Conservation (phyloP, 441 rosid species). For the Hura crepitans region DNA sequence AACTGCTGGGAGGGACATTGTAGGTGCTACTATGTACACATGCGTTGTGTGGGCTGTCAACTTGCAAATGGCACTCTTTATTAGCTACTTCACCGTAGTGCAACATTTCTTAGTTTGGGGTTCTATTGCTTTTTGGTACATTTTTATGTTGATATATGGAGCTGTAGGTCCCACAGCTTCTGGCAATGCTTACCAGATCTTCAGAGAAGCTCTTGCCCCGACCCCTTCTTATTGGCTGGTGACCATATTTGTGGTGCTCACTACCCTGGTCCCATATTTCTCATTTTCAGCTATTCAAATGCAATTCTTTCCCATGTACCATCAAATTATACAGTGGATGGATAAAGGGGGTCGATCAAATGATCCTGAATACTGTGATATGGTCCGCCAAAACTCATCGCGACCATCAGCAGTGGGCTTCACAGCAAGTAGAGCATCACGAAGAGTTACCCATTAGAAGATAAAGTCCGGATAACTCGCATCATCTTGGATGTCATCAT, state of each 20-base stretch:
- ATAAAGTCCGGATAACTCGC: slow-evolving; percentile 9
- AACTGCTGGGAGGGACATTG: slow-evolving; percentile 55
- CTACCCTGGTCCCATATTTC: slow-evolving; percentile 69
- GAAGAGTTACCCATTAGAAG: slow-evolving; percentile 16
- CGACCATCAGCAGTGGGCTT: slow-evolving; percentile 64
- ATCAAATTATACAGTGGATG: slow-evolving; percentile 85
- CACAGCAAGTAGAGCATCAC: slow-evolving; percentile 62
- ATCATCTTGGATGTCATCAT: neutral
- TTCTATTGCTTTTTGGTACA: slow-evolving; percentile 73
- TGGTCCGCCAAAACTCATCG: slow-evolving; percentile 75
- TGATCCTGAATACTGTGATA: slow-evolving; percentile 66
- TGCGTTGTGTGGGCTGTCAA: slow-evolving; percentile 78
- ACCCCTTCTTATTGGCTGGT: slow-evolving; percentile 75
- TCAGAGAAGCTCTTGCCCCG: slow-evolving; percentile 77
- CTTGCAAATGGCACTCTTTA: slow-evolving; percentile 79
- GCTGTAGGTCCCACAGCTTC: slow-evolving; percentile 48
- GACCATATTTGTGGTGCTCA: slow-evolving; percentile 45
- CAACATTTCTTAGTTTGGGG: slow-evolving; percentile 93
- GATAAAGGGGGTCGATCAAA: slow-evolving; percentile 53
- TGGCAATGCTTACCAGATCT: slow-evolving; percentile 65
- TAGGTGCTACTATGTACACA: slow-evolving; percentile 81
- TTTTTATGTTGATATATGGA: slow-evolving; percentile 65
- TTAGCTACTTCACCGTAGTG: slow-evolving; percentile 93
- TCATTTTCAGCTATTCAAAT: slow-evolving; percentile 53
- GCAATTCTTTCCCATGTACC: slow-evolving; percentile 82